Evolutionary conservation across 176 grass and related monocot genomes (phyloP).

Genomic region (Hordeum vulgare): DNA sequence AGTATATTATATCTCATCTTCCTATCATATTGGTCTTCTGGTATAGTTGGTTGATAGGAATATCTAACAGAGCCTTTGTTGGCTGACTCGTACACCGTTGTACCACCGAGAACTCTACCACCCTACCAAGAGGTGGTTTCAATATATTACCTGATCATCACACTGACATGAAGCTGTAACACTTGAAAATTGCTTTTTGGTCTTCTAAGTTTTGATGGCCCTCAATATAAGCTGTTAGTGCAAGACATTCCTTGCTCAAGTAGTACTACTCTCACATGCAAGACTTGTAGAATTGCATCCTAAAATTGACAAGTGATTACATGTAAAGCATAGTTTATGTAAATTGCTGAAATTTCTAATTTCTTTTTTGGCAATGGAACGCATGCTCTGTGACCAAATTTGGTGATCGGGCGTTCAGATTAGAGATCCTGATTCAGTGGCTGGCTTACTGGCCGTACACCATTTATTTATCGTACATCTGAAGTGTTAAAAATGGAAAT

Average conservation of each 20-base stretch:
- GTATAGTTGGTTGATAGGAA: too few species aligned
- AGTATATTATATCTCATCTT: too few species aligned
- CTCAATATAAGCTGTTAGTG: neutral
- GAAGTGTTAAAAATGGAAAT: neutral
- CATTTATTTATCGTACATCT: neutral
- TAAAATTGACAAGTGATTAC: neutral
- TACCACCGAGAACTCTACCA: neutral
- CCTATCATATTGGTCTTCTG: too few species aligned
- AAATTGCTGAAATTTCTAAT: constrained; percentile 4
- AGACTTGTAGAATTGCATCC: neutral
- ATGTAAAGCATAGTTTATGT: neutral
- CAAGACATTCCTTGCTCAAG: neutral
- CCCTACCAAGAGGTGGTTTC: neutral
- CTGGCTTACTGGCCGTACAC: neutral
- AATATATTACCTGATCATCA: neutral
- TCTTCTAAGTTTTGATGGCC: neutral
- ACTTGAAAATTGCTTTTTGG: neutral
- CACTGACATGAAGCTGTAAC: neutral
- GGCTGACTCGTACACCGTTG: neutral
- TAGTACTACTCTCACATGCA: constrained; percentile 1
- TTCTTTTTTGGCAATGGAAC: neutral
- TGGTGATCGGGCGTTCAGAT: neutral
- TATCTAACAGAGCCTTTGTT: neutral
- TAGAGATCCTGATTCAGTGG: constrained; percentile 4
- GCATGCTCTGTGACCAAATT: neutral